phyloP scores from a whole-genome alignment of 768 basidiomycete genomes.

The Pleurotus tuoliensis region DNA sequence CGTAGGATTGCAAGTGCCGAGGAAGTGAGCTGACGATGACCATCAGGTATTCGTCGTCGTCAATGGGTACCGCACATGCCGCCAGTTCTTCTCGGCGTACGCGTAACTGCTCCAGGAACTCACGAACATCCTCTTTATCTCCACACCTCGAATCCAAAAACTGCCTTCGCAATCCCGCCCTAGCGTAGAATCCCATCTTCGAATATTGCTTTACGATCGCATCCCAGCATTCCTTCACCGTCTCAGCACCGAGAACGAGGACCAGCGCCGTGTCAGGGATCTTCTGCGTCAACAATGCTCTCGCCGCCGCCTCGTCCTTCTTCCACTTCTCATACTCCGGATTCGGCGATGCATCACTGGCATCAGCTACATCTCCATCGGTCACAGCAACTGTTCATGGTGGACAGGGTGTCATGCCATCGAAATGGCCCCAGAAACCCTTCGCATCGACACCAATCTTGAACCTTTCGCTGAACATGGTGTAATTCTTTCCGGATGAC shows the following conservation, averaged over 20 bases:
- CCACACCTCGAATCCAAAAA: constrained; percentile 27
- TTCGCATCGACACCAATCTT: constrained; percentile 24
- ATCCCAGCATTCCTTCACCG: constrained; percentile 20
- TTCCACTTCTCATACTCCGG: constrained; percentile 21
- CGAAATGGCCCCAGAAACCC: constrained; percentile 24
- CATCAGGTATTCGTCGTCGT: constrained; percentile 25
- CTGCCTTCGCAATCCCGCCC: constrained; percentile 19
- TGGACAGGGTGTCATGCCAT: constrained; percentile 16
- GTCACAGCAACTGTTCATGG: background rate
- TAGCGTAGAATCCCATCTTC: constrained; percentile 25
- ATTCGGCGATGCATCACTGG: background rate
- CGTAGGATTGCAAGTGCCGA: constrained; percentile 20
- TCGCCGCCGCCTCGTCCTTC: constrained; percentile 29
- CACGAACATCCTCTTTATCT: constrained; percentile 21
- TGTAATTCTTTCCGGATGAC: constrained; percentile 27
- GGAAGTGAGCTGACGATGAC: constrained; percentile 28
- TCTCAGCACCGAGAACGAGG: constrained; percentile 15
- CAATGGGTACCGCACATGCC: constrained; percentile 24
- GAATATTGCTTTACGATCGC: constrained; percentile 8
- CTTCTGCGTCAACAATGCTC: constrained; percentile 25
- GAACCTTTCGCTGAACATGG: constrained; percentile 23
- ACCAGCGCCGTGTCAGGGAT: constrained; percentile 28
- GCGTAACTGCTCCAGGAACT: constrained; percentile 22
- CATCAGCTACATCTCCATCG: background rate
- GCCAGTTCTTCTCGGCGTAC: constrained; percentile 20